These are phyloP conservation scores for Pichia sp. DNA, from an alignment of 1,139 yeast genomes.

Conservation along the genomic window DNA sequence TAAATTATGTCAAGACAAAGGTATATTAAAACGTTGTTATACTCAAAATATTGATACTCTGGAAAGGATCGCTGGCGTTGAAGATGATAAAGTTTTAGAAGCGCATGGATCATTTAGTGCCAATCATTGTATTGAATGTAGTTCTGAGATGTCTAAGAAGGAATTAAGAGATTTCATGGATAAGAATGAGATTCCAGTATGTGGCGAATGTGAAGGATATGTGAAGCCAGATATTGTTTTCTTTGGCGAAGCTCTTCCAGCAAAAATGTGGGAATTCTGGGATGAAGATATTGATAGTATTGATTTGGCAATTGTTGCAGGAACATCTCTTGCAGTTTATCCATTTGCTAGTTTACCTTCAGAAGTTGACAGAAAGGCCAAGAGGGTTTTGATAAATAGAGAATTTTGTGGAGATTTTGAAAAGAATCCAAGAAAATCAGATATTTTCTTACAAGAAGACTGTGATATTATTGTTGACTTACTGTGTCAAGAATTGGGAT, in stretches of 20 bases:
- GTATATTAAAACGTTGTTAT: constrained; percentile 59
- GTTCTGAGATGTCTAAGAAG: constrained; percentile 45
- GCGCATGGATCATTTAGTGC: constrained; percentile 93
- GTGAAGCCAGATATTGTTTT: constrained; percentile 93
- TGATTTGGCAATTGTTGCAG: constrained; percentile 84
- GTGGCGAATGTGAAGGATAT: constrained; percentile 55
- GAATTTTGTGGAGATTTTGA: constrained; percentile 73
- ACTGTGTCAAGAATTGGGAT: constrained; percentile 53
- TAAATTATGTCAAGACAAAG: constrained; percentile 58
- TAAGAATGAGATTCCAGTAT: constrained; percentile 28
- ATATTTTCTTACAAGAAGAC: constrained; percentile 51
- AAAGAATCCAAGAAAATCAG: constrained; percentile 45
- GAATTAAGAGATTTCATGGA: constrained; percentile 38
- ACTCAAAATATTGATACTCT: constrained; percentile 92
- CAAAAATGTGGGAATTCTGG: constrained; percentile 59
- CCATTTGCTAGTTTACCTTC: constrained; percentile 85
- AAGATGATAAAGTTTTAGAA: constrained; percentile 61
- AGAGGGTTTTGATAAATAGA: constrained; percentile 64
- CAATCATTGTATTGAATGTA: constrained; percentile 78
- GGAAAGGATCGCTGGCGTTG: constrained; percentile 78
- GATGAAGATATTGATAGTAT: constrained; percentile 53
- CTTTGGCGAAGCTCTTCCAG: constrained; percentile 84
- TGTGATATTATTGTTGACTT: constrained; percentile 59
- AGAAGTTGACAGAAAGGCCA: constrained; percentile 44
- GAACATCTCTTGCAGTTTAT: constrained; percentile 81